A percentile compares a stretch with the other conserved stretches of the same genome.
phyloP scores from a whole-genome alignment of 345 rosid genomes.

The Abelmoschus esculentus region DNA sequence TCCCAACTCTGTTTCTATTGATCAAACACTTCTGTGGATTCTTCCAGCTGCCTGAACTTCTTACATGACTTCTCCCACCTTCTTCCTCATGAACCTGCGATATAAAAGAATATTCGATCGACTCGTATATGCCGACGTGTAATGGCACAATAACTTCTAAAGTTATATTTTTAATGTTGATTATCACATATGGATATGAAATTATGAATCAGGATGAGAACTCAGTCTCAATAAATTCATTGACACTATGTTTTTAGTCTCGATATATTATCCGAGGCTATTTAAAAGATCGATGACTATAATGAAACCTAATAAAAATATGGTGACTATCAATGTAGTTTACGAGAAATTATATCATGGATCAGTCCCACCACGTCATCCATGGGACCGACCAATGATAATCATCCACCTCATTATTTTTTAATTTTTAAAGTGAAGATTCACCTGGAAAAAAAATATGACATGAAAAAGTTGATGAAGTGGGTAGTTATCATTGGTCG shows the following conservation, averaged over 20 bases:
- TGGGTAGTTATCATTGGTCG: too few species aligned
- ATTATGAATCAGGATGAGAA: background rate
- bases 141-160: background rate
- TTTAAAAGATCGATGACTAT: too few species aligned
- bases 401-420: too few species aligned
- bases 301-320: too few species aligned
- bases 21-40: conserved; percentile 7
- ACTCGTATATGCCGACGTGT: background rate
- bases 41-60: conserved; percentile 14
- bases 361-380: too few species aligned
- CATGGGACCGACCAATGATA: too few species aligned
- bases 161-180: background rate
- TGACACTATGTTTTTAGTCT: background rate
- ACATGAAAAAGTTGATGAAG: too few species aligned
- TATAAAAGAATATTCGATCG: background rate
- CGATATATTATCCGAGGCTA: too few species aligned
- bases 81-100: conserved; percentile 13
- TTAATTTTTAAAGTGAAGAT: too few species aligned
- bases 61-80: background rate
- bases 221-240: conserved; percentile 1
- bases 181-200: conserved; percentile 16
- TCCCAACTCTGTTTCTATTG: conserved; percentile 16
- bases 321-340: too few species aligned
- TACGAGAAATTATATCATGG: too few species aligned
- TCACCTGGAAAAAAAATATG: too few species aligned